Conservation (phyloP, 768 basidiomycete genomes). For the Vishniacozyma victoriae region DNA sequence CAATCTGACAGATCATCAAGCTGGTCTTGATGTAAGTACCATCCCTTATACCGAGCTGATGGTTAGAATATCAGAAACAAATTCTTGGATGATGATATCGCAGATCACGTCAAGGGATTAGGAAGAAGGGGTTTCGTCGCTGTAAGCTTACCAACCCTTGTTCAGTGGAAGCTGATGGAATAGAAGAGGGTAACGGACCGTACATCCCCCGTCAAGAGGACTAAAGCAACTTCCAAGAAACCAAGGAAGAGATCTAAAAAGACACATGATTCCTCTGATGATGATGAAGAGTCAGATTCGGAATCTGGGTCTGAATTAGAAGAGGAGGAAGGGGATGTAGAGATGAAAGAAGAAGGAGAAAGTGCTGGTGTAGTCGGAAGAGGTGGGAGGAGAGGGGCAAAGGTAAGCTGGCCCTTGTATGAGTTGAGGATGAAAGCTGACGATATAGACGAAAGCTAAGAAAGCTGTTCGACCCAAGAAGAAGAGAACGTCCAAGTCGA, state of each 20-base stretch:
- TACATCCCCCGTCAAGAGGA: constrained; percentile 2
- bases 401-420: neutral
- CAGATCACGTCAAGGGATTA: constrained; percentile 6
- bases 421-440: neutral
- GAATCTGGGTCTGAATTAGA: constrained; percentile 19
- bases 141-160: constrained; percentile 4
- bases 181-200: constrained; percentile 10
- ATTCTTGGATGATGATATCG: constrained; percentile 17
- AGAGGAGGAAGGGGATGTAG: constrained; percentile 2
- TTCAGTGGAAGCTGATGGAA: neutral
- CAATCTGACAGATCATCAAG: constrained; percentile 48
- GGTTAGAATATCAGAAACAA: constrained; percentile 3
- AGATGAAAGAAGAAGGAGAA: constrained; percentile 10
- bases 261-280: constrained; percentile 19
- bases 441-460: neutral
- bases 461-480: neutral
- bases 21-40: constrained; percentile 2
- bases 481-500: neutral
- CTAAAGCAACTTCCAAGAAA: constrained; percentile 7
- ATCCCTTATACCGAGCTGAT: neutral
- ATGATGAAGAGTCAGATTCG: constrained; percentile 17
- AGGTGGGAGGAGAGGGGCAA: neutral
- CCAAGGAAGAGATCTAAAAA: constrained; percentile 6
- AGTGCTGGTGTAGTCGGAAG: neutral
- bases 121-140: constrained; percentile 15